Percentiles rank a stretch among this genome's conserved stretches.
Conservation (phyloP, 1,284 basidiomycete genomes). For the Tilletia walkeri region DNA sequence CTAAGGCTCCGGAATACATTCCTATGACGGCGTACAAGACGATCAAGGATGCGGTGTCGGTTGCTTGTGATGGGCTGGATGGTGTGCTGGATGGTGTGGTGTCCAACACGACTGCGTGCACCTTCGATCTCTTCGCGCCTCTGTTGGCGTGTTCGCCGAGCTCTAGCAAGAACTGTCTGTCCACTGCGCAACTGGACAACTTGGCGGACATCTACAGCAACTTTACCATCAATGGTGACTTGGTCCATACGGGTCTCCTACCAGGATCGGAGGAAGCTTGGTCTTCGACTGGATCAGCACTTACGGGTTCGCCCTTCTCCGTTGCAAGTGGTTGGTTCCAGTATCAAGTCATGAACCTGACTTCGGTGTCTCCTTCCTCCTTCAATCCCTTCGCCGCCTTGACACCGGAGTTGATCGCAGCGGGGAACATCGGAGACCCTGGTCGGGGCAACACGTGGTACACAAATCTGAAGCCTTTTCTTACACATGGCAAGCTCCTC, state of each 20-base stretch:
- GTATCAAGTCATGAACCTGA: constrained; percentile 33
- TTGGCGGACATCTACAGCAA: constrained; percentile 29
- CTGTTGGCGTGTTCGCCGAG: neutral
- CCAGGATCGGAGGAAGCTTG: constrained; percentile 30
- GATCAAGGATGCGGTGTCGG: constrained; percentile 29
- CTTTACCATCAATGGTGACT: constrained; percentile 16
- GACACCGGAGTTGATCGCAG: constrained; percentile 25
- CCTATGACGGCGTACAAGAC: constrained; percentile 23
- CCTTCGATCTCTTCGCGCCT: constrained; percentile 16
- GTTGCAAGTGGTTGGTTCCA: constrained; percentile 31
- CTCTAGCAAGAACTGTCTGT: constrained; percentile 22
- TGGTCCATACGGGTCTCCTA: constrained; percentile 31
- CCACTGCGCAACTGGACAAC: constrained; percentile 29
- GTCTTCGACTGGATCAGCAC: constrained; percentile 21
- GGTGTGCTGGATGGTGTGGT: constrained; percentile 35
- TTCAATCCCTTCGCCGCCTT: constrained; percentile 28
- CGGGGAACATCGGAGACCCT: constrained; percentile 28
- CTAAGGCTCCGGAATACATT: constrained; percentile 24
- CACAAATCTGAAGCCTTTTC: constrained; percentile 51
- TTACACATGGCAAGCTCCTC: constrained; percentile 47
- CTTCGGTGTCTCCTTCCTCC: neutral
- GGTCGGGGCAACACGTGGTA: constrained; percentile 30
- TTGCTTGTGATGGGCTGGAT: constrained; percentile 31
- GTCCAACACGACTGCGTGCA: constrained; percentile 27
- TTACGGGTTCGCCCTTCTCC: constrained; percentile 23